These are phyloP conservation scores for Pistacia atlantica DNA, from an alignment of 345 rosid species.

Conservation along the genomic window DNA sequence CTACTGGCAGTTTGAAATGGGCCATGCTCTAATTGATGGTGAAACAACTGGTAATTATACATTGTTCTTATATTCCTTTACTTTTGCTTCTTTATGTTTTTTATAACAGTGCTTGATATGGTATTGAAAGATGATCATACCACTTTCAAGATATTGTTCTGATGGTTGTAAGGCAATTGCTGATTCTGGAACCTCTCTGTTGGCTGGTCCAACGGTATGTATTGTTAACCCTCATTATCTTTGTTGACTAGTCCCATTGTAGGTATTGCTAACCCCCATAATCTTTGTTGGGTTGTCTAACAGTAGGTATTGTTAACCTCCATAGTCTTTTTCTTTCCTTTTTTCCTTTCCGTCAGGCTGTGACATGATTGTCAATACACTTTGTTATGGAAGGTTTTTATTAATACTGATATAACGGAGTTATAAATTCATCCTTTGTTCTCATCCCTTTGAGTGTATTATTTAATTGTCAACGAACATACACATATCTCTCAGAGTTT, in stretches of 20 bases:
- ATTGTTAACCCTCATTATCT: not conserved
- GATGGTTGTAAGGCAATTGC: constrained; percentile 81
- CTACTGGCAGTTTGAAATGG: constrained; percentile 97
- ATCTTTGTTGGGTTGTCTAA: constrained; percentile 84
- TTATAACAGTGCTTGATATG: not conserved
- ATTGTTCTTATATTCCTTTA: not conserved
- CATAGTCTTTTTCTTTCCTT: not conserved
- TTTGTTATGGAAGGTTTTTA: not conserved
- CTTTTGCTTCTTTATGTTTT: constrained; percentile 4
- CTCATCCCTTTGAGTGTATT: not conserved
- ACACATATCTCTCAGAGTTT: not conserved
- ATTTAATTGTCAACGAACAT: not conserved
- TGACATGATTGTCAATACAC: not conserved
- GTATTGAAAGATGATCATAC: constrained; percentile 12
- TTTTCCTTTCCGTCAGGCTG: not conserved
- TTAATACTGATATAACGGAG: not conserved
- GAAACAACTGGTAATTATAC: constrained; percentile 68
- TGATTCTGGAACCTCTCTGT: constrained; percentile 90
- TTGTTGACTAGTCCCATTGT: constrained; percentile 85
- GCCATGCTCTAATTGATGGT: constrained; percentile 74
- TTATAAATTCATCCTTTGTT: not conserved
- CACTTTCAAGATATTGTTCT: constrained; percentile 57
- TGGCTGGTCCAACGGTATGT: constrained; percentile 88
- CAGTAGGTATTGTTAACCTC: constrained; percentile 38
- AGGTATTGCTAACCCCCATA: constrained; percentile 17